Percentiles rank a stretch among this genome's conserved stretches.
Conservation (phyloP, 331 rosid genomes). For the Phaseolus coccineus region DNA sequence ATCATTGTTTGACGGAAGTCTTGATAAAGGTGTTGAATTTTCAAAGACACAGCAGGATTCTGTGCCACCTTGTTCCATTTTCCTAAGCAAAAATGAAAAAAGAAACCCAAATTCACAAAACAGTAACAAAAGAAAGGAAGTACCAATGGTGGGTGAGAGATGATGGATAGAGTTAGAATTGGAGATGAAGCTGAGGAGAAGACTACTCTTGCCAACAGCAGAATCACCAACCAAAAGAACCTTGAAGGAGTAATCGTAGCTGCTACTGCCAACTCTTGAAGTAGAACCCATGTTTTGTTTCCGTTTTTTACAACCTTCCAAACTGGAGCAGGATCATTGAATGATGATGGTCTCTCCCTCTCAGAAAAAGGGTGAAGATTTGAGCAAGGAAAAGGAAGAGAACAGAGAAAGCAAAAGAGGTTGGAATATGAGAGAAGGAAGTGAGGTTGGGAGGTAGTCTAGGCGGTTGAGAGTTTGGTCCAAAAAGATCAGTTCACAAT, state of each 20-base stretch:
- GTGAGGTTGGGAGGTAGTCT: conserved; percentile 46
- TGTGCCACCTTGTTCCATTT: neutral
- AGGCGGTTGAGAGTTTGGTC: conserved; percentile 49
- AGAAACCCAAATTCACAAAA: neutral
- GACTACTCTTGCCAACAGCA: conserved; percentile 97
- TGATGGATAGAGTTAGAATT: conserved; percentile 65
- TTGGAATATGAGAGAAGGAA: conserved; percentile 39
- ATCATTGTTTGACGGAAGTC: neutral
- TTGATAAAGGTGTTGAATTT: neutral
- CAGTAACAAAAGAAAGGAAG: neutral
- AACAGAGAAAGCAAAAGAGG: neutral
- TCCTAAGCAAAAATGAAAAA: neutral
- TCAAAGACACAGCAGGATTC: neutral
- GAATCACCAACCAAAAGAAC: conserved; percentile 91
- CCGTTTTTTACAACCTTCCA: neutral
- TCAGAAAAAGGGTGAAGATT: conserved; percentile 15
- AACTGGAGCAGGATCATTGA: neutral
- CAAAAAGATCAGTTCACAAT: neutral
- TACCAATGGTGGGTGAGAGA: conserved; percentile 90
- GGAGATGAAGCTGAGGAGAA: conserved; percentile 86
- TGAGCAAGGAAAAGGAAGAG: neutral
- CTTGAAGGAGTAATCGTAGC: conserved; percentile 89
- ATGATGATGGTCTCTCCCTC: conserved; percentile 27
- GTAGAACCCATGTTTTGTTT: conserved; percentile 64
- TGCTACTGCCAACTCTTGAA: conserved; percentile 59